These are phyloP conservation scores for Monosporascus ibericus DNA, from an alignment of 2,329 filamentous ascomycete species.

Conservation along the genomic window DNA sequence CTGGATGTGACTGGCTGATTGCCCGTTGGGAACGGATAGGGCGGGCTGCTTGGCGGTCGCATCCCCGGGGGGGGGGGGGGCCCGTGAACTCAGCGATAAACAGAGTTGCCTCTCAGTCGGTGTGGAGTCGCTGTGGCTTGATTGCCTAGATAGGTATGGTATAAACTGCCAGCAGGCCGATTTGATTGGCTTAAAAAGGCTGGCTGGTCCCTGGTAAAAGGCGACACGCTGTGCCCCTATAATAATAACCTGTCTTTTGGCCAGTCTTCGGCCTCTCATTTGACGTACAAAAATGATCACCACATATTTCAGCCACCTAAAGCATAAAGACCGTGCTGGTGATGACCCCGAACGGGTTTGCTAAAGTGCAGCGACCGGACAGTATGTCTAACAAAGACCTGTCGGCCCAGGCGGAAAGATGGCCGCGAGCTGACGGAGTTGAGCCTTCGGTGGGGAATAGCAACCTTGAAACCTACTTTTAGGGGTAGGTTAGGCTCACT, in stretches of 20 bases:
- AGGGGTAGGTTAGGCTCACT: not conserved
- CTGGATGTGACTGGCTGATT: not conserved
- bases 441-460: not conserved
- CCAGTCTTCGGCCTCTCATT: not conserved
- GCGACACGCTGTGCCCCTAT: not conserved
- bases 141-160: not conserved
- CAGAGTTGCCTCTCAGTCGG: not conserved
- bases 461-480: not conserved
- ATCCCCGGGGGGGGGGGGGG: not conserved
- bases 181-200: not conserved
- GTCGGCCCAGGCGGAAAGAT: not conserved
- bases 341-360: not conserved
- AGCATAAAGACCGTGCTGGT: not conserved
- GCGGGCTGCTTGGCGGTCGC: not conserved
- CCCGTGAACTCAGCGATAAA: not conserved
- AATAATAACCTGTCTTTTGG: not conserved
- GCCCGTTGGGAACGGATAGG: not conserved
- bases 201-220: not conserved
- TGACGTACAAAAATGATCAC: not conserved
- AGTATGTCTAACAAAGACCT: not conserved
- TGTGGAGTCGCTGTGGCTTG: not conserved
- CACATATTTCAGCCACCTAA: not conserved
- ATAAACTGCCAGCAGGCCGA: not conserved
- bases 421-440: not conserved
- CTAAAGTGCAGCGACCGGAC: not conserved